Evolutionary conservation across 1,284 basidiomycete genomes (phyloP).

Genomic region (Moniliophthora roreri): DNA sequence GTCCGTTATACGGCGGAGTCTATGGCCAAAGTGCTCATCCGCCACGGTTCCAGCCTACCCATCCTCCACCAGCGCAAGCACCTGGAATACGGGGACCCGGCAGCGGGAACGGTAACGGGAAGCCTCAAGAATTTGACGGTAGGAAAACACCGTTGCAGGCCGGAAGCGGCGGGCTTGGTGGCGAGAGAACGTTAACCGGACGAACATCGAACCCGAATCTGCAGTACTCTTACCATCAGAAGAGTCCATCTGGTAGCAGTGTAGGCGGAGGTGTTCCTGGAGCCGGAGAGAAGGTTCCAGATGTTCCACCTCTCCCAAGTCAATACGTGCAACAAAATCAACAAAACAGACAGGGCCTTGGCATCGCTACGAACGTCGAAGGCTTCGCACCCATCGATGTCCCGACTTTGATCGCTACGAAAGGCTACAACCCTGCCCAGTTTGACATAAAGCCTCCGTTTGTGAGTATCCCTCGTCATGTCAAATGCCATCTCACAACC

Average conservation of each 20-base stretch:
- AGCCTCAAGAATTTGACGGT: slow-evolving; percentile 64
- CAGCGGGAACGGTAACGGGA: slow-evolving; percentile 31
- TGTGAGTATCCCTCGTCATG: slow-evolving; percentile 42
- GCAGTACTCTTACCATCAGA: slow-evolving; percentile 60
- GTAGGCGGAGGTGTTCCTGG: slow-evolving; percentile 23
- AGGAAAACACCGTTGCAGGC: slow-evolving; percentile 52
- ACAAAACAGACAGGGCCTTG: slow-evolving; percentile 40
- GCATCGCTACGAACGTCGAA: neutral
- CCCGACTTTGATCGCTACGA: slow-evolving; percentile 80
- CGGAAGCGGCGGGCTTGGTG: slow-evolving; percentile 52
- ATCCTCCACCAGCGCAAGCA: slow-evolving; percentile 45
- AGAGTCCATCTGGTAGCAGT: slow-evolving; percentile 34
- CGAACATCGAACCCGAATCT: slow-evolving; percentile 70
- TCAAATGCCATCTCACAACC: neutral
- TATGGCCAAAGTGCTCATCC: slow-evolving; percentile 57
- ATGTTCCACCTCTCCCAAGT: slow-evolving; percentile 66
- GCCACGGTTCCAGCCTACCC: slow-evolving; percentile 68
- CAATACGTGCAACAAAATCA: too few relatives aligned
- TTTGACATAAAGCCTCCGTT: slow-evolving; percentile 83
- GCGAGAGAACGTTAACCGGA: slow-evolving; percentile 50
- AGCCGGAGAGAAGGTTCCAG: slow-evolving; percentile 47
- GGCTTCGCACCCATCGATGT: slow-evolving; percentile 64
- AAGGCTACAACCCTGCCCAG: slow-evolving; percentile 87
- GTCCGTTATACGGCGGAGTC: slow-evolving; percentile 32
- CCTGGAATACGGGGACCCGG: slow-evolving; percentile 41